Percentiles rank a stretch among this genome's conserved stretches.
Conservation (phyloP, 352 stramenopile genomes). For the Pythium sp. region DNA sequence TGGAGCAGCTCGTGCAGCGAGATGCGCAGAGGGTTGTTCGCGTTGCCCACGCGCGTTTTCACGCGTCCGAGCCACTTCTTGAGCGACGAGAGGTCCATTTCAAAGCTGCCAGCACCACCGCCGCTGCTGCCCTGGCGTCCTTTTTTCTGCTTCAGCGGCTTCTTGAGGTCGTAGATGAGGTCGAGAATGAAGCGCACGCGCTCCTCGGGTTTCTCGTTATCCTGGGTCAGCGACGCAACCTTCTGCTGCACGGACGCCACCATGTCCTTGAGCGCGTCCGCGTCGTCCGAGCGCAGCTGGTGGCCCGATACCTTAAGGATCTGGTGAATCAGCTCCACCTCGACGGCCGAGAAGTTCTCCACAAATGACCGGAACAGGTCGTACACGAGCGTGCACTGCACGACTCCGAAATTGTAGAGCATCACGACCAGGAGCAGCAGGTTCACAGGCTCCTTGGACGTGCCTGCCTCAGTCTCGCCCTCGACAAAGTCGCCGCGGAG, state of each 20-base stretch:
- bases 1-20: constrained; percentile 71
- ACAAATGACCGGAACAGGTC: constrained; percentile 86
- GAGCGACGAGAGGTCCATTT: constrained; percentile 75
- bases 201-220: constrained; percentile 37
- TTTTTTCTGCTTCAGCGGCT: constrained; percentile 91
- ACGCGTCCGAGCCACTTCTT: constrained; percentile 95
- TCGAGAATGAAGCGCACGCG: constrained; percentile 91
- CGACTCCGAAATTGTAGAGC: constrained; percentile 89
- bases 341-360: constrained; percentile 60
- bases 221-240: constrained; percentile 32
- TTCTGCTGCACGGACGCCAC: constrained; percentile 81
- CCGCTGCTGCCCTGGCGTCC: constrained; percentile 30
- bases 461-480: constrained; percentile 29
- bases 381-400: constrained; percentile 89
- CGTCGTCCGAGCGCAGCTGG: constrained; percentile 84
- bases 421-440: constrained; percentile 85
- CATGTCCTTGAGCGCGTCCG: constrained; percentile 83
- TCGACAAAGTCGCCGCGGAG: constrained; percentile 8
- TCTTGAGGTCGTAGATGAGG: constrained; percentile 96
- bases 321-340: constrained; percentile 88
- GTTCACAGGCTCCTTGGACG: constrained; percentile 74
- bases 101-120: constrained; percentile 29
- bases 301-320: constrained; percentile 78
- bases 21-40: constrained; percentile 71
- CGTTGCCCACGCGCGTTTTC: constrained; percentile 85